Evolutionary conservation across 768 basidiomycete genomes (phyloP), one percentile per base, ranked within the genome.

Genomic region (Macrolepiota albuminosa): DNA sequence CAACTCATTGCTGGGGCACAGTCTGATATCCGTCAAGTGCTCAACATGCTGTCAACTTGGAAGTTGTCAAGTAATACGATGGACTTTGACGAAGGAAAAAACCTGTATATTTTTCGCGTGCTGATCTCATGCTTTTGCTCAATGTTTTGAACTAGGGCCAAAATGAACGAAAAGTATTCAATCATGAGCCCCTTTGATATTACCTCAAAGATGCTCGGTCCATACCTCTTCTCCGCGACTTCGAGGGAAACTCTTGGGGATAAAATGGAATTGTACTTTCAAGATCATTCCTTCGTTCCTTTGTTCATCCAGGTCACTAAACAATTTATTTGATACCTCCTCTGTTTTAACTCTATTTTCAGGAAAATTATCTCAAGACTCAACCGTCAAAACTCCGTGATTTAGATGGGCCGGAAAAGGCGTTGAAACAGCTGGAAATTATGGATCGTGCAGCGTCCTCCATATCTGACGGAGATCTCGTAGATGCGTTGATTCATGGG

Each of bases 31-130:
- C 90, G 97, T 3, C 96, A 96, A 70, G 93, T 98, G 21, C 75
- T 99, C 61, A 98, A 98, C 71, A 98, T 99, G 94, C 78, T 99
- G 13, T 96, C 97, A 5, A 98, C 96, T 0, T 98, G 94, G 92
- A 94, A 88, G 67, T 73, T 98, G n/a, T 89, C 89, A 9, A 88
- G 78, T 62, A 72, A 80, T 57, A 79, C 83, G 2, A 93, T 99
- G 88, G 81, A 87, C 64, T 98, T 93, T 70, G 95, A 98, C 64
- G 86, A 97, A 67, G 84, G 94, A 57, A 97, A 98, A 71, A 72
- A 78, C n/a, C 76, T 98, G 95, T 98, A 67, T 57, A 91, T 42
- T 8, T 33, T 21, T 18, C 16, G 8, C 13, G 11, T 14, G n/a
- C n/a, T n/a, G 21, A 40, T 16, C 8, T 26, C 18, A 3, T 26